Base-by-base conservation (phyloP, 2,329 filamentous ascomycete genomes). In the Cadophora sp. region DNA sequence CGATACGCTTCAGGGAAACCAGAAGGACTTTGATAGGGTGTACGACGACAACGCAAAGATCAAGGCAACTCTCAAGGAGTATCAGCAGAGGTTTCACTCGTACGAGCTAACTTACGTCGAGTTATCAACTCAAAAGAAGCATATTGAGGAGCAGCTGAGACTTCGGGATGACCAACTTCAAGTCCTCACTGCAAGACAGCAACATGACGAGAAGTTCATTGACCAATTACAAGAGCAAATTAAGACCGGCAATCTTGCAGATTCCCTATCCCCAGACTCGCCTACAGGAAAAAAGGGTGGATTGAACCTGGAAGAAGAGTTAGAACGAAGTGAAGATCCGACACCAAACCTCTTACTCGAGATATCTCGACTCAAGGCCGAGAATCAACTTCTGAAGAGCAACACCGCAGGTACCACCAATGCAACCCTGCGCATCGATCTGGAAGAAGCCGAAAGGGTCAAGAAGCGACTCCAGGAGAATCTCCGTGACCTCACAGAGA, bases 341-440 rank as follows among this genome's bases (percentile, higher is more conserved):
- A 82, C 81, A 67, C 83, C 84, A 27, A 81, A 81, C 19, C 78
- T 86, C 60, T 81, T 82, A 12, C 79, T 87, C 53, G 83, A 83
- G n/a, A 76, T 88, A 26, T 86, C 86, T 34, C 84, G 88, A 40
- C 79, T 91, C 59, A 87, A 86, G 75, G 85, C 88, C 6, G 89
- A 91, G 77, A 89, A 89, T 72, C 83, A 85, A 43, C 77, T 90
- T 8, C 79, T 90, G 14, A 84, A 85, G 68, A 85, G 82, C 69
- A 87, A 83, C 61, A 83, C 83, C 11, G 84, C 84, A 8, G 83
- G 83, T 8, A 84, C 85, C 1, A 86, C 88, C 72, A 85, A 84
- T 66, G 83, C 84, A 53, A 79, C 83, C 53, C 79, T 90, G 56
- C 83, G 86, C 34, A 81, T 81, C 64, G 86, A 90, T 69, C 79